These are phyloP conservation scores for Forsythia viridissima DNA, from an alignment of 257 asterid genomes.

Conservation along the genomic window DNA sequence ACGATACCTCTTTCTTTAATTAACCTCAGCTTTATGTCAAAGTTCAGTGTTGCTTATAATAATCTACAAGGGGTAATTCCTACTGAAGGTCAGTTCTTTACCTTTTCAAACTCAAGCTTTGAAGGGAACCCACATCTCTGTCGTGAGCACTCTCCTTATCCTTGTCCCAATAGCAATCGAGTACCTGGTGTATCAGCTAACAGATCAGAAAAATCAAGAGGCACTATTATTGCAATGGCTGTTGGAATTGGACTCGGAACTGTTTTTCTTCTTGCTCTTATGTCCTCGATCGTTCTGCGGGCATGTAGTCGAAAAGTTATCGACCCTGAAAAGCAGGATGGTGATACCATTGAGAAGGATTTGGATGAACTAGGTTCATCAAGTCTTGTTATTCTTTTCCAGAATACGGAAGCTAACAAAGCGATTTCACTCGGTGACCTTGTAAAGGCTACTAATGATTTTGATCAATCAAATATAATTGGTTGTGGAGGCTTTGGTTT, in stretches of 20 bases:
- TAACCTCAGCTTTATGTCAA: conserved; percentile 54
- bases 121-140: conserved; percentile 68
- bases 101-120: conserved; percentile 63
- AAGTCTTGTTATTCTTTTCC: conserved; percentile 56
- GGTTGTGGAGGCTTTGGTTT: conserved; percentile 92
- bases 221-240: conserved; percentile 45
- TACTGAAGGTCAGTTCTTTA: conserved; percentile 53
- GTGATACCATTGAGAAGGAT: conserved; percentile 33
- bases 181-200: conserved; percentile 25
- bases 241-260: conserved; percentile 61
- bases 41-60: conserved; percentile 67
- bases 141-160: conserved; percentile 44
- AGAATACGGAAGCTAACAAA: conserved; percentile 42
- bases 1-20: conserved; percentile 59
- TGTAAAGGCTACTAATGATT: conserved; percentile 55
- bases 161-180: conserved; percentile 29
- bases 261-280: conserved; percentile 40
- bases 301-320: conserved; percentile 32
- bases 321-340: conserved; percentile 42
- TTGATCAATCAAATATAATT: conserved; percentile 73
- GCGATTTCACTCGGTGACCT: conserved; percentile 64
- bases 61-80: conserved; percentile 63
- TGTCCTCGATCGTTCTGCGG: conserved; percentile 39
- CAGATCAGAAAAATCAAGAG: conserved; percentile 31
- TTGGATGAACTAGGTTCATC: conserved; percentile 53